These are phyloP conservation scores for Trichophyton mentagrophytes DNA, from an alignment of 2,329 filamentous ascomycete genomes.

Conservation along the genomic window DNA sequence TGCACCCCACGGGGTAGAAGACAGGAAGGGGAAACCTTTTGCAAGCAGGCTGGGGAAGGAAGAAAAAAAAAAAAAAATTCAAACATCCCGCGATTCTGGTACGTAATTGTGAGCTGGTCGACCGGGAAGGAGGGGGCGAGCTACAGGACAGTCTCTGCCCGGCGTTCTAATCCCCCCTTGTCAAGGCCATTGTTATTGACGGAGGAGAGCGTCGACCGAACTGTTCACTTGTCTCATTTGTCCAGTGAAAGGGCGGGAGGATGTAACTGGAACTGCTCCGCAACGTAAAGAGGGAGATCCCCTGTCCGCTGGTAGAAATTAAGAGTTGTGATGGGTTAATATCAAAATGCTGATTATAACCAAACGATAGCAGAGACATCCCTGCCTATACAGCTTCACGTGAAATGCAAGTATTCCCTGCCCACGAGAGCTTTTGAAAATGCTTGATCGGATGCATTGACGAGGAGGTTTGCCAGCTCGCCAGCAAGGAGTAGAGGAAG, in stretches of 20 bases:
- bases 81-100: background rate
- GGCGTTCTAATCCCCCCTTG: background rate
- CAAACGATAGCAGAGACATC: background rate
- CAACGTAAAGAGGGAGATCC: too few species aligned
- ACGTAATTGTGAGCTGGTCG: background rate
- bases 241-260: too few species aligned
- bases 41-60: background rate
- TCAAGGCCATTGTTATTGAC: background rate
- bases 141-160: background rate
- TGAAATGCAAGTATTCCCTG: background rate
- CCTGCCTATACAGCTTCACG: background rate
- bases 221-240: background rate
- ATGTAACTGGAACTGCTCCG: too few species aligned
- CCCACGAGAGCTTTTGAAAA: background rate
- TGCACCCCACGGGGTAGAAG: background rate
- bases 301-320: background rate
- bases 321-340: background rate
- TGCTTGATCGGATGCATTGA: background rate
- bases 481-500: too few species aligned
- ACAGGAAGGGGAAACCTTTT: background rate
- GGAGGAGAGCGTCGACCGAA: background rate
- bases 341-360: background rate
- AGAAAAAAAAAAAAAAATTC: background rate
- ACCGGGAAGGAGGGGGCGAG: background rate
- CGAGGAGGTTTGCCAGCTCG: too few species aligned